Percentiles rank a stretch among this genome's conserved stretches.
phyloP scores from a whole-genome alignment of 805 yeast genomes.

The Metschnikowia rubicola region DNA sequence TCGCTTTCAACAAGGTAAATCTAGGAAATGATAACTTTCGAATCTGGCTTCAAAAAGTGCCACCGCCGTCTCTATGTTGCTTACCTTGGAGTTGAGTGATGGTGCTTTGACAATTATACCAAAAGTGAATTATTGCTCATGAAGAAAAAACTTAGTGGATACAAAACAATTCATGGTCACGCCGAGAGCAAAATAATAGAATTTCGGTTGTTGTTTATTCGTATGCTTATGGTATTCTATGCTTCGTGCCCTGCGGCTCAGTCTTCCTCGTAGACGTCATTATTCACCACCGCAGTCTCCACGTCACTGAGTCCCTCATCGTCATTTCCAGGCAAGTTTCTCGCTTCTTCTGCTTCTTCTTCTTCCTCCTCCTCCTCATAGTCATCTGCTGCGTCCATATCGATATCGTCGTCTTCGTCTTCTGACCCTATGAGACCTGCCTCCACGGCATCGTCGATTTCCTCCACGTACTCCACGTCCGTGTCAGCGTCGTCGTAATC shows the following conservation, averaged over 20 bases:
- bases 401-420: slow-evolving; percentile 11
- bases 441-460: slow-evolving; percentile 50
- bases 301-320: slow-evolving; percentile 19
- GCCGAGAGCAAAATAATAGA: too few species aligned
- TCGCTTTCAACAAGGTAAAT: too few species aligned
- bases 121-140: too few species aligned
- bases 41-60: too few species aligned
- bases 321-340: slow-evolving; percentile 16
- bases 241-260: not conserved
- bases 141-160: too few species aligned
- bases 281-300: slow-evolving; percentile 17
- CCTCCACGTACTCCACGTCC: slow-evolving; percentile 72
- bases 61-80: too few species aligned
- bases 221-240: not conserved
- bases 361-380: slow-evolving; percentile 15
- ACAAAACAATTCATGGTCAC: too few species aligned
- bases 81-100: too few species aligned
- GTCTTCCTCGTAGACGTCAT: slow-evolving; percentile 15
- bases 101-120: too few species aligned
- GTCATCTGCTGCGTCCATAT: slow-evolving; percentile 6
- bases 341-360: slow-evolving; percentile 14
- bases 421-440: slow-evolving; percentile 19
- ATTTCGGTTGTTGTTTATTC: not conserved
- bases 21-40: too few species aligned
- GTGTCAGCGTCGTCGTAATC: slow-evolving; percentile 36